phyloP scores from a whole-genome alignment of 2,329 filamentous ascomycete species.

The Chrysoporthe puriensis region DNA sequence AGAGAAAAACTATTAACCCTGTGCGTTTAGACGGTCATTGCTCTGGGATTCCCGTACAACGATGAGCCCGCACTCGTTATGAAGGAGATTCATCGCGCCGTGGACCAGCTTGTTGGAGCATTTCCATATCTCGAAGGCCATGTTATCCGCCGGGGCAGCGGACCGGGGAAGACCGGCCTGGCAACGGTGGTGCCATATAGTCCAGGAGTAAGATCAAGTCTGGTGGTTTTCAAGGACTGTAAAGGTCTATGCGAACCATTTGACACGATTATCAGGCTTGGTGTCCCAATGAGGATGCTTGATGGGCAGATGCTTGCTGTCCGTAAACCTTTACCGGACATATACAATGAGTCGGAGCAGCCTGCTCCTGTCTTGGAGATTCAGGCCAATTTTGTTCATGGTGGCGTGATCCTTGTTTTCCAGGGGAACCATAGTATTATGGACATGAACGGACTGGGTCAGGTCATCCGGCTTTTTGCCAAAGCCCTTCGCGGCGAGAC shows the following conservation, averaged over 20 bases:
- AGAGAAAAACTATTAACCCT: too few relatives aligned
- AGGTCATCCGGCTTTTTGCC: constrained; percentile 26
- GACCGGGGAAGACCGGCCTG: constrained; percentile 17
- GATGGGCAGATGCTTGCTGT: constrained; percentile 14
- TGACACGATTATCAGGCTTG: constrained; percentile 11
- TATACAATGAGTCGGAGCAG: constrained; percentile 16
- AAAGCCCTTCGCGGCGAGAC: constrained; percentile 19
- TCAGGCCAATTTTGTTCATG: constrained; percentile 32
- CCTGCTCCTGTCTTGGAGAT: constrained; percentile 25
- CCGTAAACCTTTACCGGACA: constrained; percentile 18
- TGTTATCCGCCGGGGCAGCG: constrained; percentile 19
- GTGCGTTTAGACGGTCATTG: background rate
- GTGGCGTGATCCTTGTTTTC: constrained; percentile 31
- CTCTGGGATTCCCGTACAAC: constrained; percentile 4
- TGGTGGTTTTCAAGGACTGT: constrained; percentile 15
- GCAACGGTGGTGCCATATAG: constrained; percentile 19
- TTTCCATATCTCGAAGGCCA: constrained; percentile 26
- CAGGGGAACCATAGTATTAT: constrained; percentile 31
- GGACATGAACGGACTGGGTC: constrained; percentile 32
- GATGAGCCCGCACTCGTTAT: background rate
- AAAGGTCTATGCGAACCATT: constrained; percentile 9
- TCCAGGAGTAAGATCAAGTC: constrained; percentile 5
- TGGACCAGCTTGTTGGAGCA: constrained; percentile 7
- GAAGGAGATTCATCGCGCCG: constrained; percentile 7
- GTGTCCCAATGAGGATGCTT: constrained; percentile 20